Percentiles rank a stretch among this genome's conserved stretches.
These are phyloP conservation scores for Arctium lappa DNA, from an alignment of 129 eudicot species.

Conservation along the genomic window DNA sequence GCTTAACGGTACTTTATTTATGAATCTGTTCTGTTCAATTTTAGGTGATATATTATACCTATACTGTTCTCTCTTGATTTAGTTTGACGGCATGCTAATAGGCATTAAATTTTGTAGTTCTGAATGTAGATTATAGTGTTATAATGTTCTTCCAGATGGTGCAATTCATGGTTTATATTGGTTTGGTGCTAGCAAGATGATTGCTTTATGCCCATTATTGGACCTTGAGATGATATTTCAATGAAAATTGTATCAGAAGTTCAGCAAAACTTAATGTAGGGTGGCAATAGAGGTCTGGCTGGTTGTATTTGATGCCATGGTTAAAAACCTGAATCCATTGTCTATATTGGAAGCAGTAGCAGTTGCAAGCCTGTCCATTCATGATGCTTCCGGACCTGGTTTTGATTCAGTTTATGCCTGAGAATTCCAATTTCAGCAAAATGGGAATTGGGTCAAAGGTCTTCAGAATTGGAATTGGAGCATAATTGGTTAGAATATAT, in stretches of 20 bases:
- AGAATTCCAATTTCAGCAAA: neutral
- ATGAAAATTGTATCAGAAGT: neutral
- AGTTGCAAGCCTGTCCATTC: neutral
- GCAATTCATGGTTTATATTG: neutral
- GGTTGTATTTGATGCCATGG: neutral
- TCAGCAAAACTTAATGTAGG: neutral
- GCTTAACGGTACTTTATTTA: neutral
- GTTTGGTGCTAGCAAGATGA: neutral
- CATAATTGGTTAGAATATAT: neutral
- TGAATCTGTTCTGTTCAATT: slow-evolving; percentile 3
- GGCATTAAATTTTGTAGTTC: neutral
- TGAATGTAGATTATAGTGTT: neutral
- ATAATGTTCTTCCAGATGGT: neutral
- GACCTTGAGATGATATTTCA: neutral
- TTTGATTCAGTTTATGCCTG: neutral
- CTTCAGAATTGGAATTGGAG: neutral
- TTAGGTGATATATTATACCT: neutral
- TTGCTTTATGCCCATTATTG: neutral
- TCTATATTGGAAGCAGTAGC: neutral
- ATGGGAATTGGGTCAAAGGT: neutral
- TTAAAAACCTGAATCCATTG: neutral
- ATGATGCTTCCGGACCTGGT: neutral
- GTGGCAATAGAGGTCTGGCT: neutral
- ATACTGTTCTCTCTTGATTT: neutral
- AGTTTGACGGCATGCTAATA: neutral